Percentiles rank a stretch among this genome's conserved stretches.
These are phyloP conservation scores for Verbena officinalis DNA, from an alignment of 257 asterid genomes.

Conservation along the genomic window DNA sequence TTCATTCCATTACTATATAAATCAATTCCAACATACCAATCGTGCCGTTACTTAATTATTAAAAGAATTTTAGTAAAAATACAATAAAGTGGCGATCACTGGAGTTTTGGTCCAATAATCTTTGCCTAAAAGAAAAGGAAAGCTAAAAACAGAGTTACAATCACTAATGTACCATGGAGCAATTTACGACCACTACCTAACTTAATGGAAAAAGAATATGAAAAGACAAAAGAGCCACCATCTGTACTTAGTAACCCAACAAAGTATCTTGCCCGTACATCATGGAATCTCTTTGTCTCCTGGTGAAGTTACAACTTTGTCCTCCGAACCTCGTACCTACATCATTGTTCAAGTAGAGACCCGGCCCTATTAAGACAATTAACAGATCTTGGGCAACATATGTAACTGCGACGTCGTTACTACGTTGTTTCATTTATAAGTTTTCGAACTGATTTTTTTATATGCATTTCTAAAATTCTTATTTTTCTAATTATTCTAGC, in stretches of 20 bases:
- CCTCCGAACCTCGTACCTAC: slow-evolving; percentile 6
- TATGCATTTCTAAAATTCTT: too few relatives aligned
- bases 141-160: not conserved
- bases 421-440: too few relatives aligned
- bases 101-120: not conserved
- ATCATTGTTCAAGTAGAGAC: not conserved
- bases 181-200: too few relatives aligned
- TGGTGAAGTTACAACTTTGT: not conserved
- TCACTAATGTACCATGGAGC: not conserved
- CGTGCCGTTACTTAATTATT: too few relatives aligned
- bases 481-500: not conserved
- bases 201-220: too few relatives aligned
- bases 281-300: slow-evolving; percentile 29
- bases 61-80: too few relatives aligned
- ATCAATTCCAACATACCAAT: too few relatives aligned
- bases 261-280: slow-evolving; percentile 2
- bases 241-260: slow-evolving; percentile 7
- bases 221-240: not conserved
- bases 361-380: slow-evolving; percentile 15
- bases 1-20: too few relatives aligned
- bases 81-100: too few relatives aligned
- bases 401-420: not conserved
- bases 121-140: not conserved
- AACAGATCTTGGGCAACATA: not conserved
- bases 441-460: too few relatives aligned